Percentiles rank a stretch among this genome's conserved stretches.
Evolutionary conservation across 495 filamentous ascomycete species (phyloP).

Genomic region (Penicillium salamii): DNA sequence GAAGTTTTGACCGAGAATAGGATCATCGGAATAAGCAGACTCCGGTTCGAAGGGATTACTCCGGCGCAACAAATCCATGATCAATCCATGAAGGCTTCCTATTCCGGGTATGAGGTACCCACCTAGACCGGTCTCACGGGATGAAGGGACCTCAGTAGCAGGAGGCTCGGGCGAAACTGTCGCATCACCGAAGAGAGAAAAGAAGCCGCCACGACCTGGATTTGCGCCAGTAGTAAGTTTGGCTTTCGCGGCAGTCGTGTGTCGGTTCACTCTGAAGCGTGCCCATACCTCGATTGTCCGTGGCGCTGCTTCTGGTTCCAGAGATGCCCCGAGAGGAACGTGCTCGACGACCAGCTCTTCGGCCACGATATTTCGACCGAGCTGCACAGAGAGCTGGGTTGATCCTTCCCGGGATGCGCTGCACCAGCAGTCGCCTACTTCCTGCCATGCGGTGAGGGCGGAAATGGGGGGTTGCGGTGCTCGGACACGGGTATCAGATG

Average conservation of each 20-base stretch:
- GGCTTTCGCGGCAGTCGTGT: neutral
- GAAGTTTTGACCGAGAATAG: slow-evolving; percentile 30
- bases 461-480: slow-evolving; percentile 21
- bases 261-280: slow-evolving; percentile 22
- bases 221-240: neutral
- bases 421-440: slow-evolving; percentile 51
- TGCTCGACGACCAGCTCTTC: slow-evolving; percentile 50
- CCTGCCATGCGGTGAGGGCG: slow-evolving; percentile 41
- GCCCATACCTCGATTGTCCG: slow-evolving; percentile 49
- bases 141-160: slow-evolving; percentile 5
- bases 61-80: slow-evolving; percentile 31
- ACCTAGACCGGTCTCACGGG: slow-evolving; percentile 13
- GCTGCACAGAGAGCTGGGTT: slow-evolving; percentile 37
- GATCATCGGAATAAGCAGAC: slow-evolving; percentile 33
- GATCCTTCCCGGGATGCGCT: slow-evolving; percentile 33
- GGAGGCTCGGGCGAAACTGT: neutral
- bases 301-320: slow-evolving; percentile 37
- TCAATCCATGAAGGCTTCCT: slow-evolving; percentile 25
- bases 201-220: neutral
- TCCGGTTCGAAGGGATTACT: slow-evolving; percentile 27
- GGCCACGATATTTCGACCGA: slow-evolving; percentile 38
- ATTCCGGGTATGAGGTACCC: slow-evolving; percentile 11
- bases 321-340: slow-evolving; percentile 32
- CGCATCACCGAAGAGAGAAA: neutral
- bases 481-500: neutral